Percentiles rank a stretch among this genome's conserved stretches.
Evolutionary conservation across 2,329 filamentous ascomycete species (phyloP).

Genomic region (Aspergillus felis): DNA sequence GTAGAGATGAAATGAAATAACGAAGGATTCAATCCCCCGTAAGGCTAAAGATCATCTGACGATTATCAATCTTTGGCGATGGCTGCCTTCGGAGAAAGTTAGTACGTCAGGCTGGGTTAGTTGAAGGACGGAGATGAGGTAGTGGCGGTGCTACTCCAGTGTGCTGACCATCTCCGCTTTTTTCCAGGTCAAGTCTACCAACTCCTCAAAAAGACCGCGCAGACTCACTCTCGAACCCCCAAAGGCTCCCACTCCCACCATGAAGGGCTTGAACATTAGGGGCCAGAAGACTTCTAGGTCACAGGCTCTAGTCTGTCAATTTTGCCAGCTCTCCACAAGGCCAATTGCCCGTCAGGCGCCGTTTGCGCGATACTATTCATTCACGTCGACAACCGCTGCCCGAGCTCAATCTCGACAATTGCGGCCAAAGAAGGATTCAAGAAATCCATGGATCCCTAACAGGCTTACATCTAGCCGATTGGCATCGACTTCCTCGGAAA

Average conservation of each 20-base stretch:
- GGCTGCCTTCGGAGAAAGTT: constrained; percentile 15
- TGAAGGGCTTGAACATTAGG: constrained; percentile 35
- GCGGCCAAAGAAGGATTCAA: constrained; percentile 11
- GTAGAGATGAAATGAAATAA: constrained; percentile 1
- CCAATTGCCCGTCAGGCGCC: constrained; percentile 17
- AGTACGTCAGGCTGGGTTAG: constrained; percentile 24
- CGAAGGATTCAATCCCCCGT: constrained; percentile 10
- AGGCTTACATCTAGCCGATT: constrained; percentile 11
- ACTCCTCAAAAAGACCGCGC: constrained; percentile 12
- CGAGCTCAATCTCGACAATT: constrained; percentile 14
- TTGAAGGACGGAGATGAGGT: constrained; percentile 7
- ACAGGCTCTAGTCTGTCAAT: constrained; percentile 33
- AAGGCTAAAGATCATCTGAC: constrained; percentile 11
- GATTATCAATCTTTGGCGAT: constrained; percentile 1
- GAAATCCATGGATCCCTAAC: constrained; percentile 3
- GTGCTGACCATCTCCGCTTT: constrained; percentile 28
- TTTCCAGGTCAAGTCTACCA: background rate
- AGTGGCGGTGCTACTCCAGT: constrained; percentile 16
- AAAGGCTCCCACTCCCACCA: constrained; percentile 14
- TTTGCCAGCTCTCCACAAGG: constrained; percentile 33
- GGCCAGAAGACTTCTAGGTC: constrained; percentile 20
- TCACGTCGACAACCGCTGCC: constrained; percentile 9
- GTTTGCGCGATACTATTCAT: constrained; percentile 18
- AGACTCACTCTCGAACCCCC: constrained; percentile 2
- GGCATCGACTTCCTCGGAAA: constrained; percentile 14